Evolutionary conservation across 2,329 filamentous ascomycete species (phyloP).

Genomic region (Fusarium armeniacum): DNA sequence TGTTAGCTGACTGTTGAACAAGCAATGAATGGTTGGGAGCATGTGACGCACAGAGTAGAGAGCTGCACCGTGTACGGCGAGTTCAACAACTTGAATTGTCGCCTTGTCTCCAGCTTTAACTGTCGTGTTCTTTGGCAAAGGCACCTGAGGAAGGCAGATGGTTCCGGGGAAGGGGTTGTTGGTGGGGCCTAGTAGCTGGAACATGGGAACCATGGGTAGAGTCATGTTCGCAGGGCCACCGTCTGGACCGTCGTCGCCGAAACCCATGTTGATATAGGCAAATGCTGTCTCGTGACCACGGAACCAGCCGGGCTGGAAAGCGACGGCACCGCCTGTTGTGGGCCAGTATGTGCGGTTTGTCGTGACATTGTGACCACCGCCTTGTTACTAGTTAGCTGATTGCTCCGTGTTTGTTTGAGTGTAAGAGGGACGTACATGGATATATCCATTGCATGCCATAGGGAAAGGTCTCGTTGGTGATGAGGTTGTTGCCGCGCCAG

Average conservation of each 20-base stretch:
- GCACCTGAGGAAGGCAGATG: constrained; percentile 90
- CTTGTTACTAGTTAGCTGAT: constrained; percentile 61
- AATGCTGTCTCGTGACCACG: constrained; percentile 85
- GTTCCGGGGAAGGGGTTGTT: constrained; percentile 89
- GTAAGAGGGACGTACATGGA: constrained; percentile 76
- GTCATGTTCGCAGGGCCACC: constrained; percentile 87
- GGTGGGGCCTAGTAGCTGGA: constrained; percentile 85
- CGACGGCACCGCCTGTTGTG: constrained; percentile 84
- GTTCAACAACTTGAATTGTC: constrained; percentile 89
- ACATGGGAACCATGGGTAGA: constrained; percentile 81
- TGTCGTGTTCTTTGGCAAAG: constrained; percentile 78
- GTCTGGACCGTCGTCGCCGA: constrained; percentile 76
- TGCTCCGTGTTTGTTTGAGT: neutral
- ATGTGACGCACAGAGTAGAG: constrained; percentile 77
- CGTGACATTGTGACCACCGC: constrained; percentile 83
- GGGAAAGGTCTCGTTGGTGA: constrained; percentile 82
- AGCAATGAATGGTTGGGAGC: too few relatives aligned
- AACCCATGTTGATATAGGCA: constrained; percentile 92
- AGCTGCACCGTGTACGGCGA: constrained; percentile 84
- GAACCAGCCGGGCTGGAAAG: constrained; percentile 97
- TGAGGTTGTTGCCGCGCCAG: constrained; percentile 88
- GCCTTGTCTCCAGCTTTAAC: constrained; percentile 88
- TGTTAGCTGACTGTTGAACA: constrained; percentile 17
- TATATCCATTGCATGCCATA: constrained; percentile 97
- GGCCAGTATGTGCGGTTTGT: constrained; percentile 95